Base-by-base conservation (phyloP, 2,329 filamentous ascomycete species). In the Fusarium verticillioides region DNA sequence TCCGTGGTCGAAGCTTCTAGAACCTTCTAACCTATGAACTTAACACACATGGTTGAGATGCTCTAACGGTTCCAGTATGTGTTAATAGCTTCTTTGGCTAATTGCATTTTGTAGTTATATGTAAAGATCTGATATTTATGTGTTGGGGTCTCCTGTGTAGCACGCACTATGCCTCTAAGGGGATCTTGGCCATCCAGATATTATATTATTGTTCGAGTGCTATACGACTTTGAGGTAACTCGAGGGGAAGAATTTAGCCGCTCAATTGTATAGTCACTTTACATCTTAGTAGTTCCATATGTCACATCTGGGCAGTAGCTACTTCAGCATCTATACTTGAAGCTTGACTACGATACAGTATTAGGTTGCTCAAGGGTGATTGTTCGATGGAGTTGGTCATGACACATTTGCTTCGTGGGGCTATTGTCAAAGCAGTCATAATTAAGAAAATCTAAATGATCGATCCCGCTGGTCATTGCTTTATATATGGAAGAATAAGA, bases 1-100 rank as follows among this genome's bases (percentile, higher is more conserved):
- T 57, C 66, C 34, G 21, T 46, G 53, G 37, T 63, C 64, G 76
- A 78, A 78, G 64, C 67, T 78, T 78, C 76, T 78, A 78, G 76
- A 78, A 78, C 37, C 73, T 78, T 78, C 76, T 54, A 66, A 64
- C 42, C 32, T 60, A 43, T 34, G 32, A 37, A 39, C 49, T 34
- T 10, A 23, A 32, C 37, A n/a, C 37, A n/a, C 18, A 10, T 19
- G 21, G 28, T 21, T 12, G 28, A 57, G 18, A 21, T 58, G 18
- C 23, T 58, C 40, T 36, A 28, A 58, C 11, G 19, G 21, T 49
- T 49, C 21, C 9, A n/a, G 18, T 18, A 57, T 58, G 21, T 47
- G 34, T 16, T 16, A 9, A 28, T 4, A 49, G 32, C 32, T 34
- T 49, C 15, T 34, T 49, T 28, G 30, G n/a, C 19, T 28, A 19